Evolutionary conservation across 2,329 filamentous ascomycete species (phyloP).

Genomic region (Diaporthe humulicola): DNA sequence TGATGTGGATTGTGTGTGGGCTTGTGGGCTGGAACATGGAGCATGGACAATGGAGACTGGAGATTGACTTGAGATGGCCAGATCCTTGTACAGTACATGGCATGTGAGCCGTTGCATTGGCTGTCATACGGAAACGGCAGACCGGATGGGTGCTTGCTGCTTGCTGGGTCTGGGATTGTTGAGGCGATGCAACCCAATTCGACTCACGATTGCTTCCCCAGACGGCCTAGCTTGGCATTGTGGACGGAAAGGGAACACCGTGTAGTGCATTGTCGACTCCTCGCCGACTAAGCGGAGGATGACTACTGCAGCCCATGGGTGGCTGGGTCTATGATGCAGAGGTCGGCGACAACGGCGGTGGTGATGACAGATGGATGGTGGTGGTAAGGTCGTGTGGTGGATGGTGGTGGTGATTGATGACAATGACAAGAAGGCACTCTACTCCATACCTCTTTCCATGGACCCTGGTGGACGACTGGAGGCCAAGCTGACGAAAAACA

Average conservation of each 20-base stretch:
- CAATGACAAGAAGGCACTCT: conserved; percentile 11
- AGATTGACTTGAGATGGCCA: conserved; percentile 2
- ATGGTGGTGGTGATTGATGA: background rate
- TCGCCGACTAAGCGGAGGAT: conserved; percentile 14
- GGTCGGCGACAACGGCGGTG: conserved; percentile 4
- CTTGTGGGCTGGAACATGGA: background rate
- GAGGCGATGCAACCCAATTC: conserved; percentile 5
- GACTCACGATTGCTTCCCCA: conserved; percentile 17
- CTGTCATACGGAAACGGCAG: conserved; percentile 26
- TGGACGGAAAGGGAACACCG: no score
- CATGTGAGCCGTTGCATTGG: conserved; percentile 26
- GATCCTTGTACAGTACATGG: conserved; percentile 1
- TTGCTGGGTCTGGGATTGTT: conserved; percentile 15
- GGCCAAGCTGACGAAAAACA: conserved; percentile 16
- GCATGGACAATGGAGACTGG: background rate
- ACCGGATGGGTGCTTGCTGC: conserved; percentile 15
- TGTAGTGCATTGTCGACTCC: background rate
- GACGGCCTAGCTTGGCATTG: background rate
- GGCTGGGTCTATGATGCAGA: conserved; percentile 10
- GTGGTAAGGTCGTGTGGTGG: background rate
- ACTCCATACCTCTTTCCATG: background rate
- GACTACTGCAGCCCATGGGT: background rate
- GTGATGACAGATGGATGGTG: background rate
- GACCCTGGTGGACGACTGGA: background rate
- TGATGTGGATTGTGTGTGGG: background rate